phyloP scores from a whole-genome alignment of 129 eudicot species.

The Lonicera japonica region DNA sequence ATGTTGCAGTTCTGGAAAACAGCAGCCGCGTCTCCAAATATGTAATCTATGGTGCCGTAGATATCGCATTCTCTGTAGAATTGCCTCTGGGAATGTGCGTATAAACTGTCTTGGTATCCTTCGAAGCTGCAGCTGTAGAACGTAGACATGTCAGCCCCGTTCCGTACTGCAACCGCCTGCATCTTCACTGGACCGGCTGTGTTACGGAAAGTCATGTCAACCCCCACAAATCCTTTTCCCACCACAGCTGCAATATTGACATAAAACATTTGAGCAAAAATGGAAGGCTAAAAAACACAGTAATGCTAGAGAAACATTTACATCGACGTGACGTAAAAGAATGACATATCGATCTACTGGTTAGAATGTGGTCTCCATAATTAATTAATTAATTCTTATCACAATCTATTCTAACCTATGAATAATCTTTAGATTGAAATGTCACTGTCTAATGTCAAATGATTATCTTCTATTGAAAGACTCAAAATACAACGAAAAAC shows the following conservation, averaged over 20 bases:
- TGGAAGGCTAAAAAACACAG: neutral
- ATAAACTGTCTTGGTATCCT: constrained; percentile 86
- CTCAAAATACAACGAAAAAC: no score
- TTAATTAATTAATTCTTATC: no score
- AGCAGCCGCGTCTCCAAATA: constrained; percentile 70
- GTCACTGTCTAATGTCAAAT: no score
- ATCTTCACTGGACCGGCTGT: constrained; percentile 78
- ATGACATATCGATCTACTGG: no score
- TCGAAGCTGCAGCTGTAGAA: constrained; percentile 91
- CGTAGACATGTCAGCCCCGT: constrained; percentile 76
- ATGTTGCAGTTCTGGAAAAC: constrained; percentile 73
- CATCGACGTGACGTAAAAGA: no score
- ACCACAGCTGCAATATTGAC: constrained; percentile 47
- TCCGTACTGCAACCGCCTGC: constrained; percentile 86
- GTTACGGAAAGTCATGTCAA: constrained; percentile 71
- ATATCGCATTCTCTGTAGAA: constrained; percentile 77
- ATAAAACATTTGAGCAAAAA: neutral
- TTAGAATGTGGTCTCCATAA: no score
- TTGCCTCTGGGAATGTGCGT: constrained; percentile 77
- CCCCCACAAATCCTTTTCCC: constrained; percentile 55
- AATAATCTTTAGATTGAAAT: no score
- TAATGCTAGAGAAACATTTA: no score
- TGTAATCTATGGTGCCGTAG: constrained; percentile 85
- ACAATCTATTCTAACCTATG: no score
- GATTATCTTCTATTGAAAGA: no score